phyloP scores from a whole-genome alignment of 78 protist genomes.

The Dictyostelium capitatum region DNA sequence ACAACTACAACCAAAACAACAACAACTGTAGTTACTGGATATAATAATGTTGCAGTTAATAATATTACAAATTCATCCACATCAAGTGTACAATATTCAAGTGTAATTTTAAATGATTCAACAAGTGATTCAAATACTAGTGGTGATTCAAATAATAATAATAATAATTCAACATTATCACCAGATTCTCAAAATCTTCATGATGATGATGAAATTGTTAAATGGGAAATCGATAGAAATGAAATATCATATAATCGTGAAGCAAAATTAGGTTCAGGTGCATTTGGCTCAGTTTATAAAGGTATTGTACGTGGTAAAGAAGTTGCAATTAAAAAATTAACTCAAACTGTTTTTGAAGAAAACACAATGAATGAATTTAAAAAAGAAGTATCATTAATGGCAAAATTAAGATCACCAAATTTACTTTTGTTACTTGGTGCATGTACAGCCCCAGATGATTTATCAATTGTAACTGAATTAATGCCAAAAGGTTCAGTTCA shows the following conservation, averaged over 20 bases:
- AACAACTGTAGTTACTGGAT: too few relatives aligned
- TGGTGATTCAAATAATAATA: too few relatives aligned
- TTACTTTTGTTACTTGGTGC: conserved; percentile 81
- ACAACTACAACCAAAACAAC: too few relatives aligned
- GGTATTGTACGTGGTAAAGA: conserved; percentile 84
- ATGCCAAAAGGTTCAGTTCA: conserved; percentile 85
- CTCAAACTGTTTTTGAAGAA: conserved; percentile 78
- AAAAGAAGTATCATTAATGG: conserved; percentile 83
- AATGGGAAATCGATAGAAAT: conserved; percentile 64
- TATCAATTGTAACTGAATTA: conserved; percentile 78
- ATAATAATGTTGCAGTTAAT: background rate
- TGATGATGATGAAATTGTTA: conserved; percentile 64
- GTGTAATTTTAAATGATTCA: background rate
- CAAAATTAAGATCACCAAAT: conserved; percentile 75
- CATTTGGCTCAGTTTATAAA: conserved; percentile 84
- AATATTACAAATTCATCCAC: background rate
- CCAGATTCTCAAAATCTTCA: background rate
- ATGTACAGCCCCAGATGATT: conserved; percentile 70
- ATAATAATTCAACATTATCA: background rate
- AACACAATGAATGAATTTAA: conserved; percentile 73
- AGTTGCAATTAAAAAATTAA: conserved; percentile 83
- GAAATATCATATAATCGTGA: conserved; percentile 61
- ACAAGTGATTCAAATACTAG: background rate
- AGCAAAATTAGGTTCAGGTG: conserved; percentile 72
- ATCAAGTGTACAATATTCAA: background rate